These are phyloP conservation scores for Calonectria pseudoturangicola DNA, from an alignment of 2,329 filamentous ascomycete genomes.

Conservation along the genomic window DNA sequence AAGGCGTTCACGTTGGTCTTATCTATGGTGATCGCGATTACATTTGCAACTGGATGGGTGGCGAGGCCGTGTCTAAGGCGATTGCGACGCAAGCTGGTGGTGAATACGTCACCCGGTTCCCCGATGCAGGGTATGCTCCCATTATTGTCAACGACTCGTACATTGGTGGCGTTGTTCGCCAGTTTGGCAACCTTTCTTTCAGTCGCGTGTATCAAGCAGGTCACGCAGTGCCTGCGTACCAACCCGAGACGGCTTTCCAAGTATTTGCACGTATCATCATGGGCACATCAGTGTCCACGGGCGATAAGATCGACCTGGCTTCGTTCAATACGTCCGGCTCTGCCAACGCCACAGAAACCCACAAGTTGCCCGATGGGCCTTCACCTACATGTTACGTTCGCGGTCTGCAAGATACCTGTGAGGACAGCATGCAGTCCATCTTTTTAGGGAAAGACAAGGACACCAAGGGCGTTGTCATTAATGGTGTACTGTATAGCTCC, in stretches of 20 bases:
- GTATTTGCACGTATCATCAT: constrained; percentile 77
- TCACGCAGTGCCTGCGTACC: constrained; percentile 77
- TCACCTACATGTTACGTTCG: constrained; percentile 77
- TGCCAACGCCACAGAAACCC: constrained; percentile 73
- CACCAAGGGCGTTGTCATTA: constrained; percentile 74
- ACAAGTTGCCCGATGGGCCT: constrained; percentile 68
- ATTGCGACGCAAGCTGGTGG: constrained; percentile 70
- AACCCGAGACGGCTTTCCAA: constrained; percentile 75
- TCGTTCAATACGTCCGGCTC: constrained; percentile 75
- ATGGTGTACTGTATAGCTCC: constrained; percentile 72
- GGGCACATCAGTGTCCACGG: constrained; percentile 73
- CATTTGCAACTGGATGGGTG: constrained; percentile 82
- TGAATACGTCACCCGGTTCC: constrained; percentile 73
- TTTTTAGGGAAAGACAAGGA: constrained; percentile 60
- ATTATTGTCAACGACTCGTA: constrained; percentile 81
- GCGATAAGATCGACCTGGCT: constrained; percentile 70
- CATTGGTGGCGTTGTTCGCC: constrained; percentile 83
- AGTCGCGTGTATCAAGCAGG: constrained; percentile 80
- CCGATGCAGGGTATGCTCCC: constrained; percentile 81
- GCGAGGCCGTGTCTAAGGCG: constrained; percentile 81
- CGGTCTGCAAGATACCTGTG: constrained; percentile 67
- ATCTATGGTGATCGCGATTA: constrained; percentile 81
- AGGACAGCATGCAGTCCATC: constrained; percentile 69
- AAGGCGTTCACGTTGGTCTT: constrained; percentile 80
- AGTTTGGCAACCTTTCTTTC: constrained; percentile 85